Percentiles rank a stretch among this genome's conserved stretches.
Conservation (phyloP, 805 yeast species). For the Candida manassasensis region DNA sequence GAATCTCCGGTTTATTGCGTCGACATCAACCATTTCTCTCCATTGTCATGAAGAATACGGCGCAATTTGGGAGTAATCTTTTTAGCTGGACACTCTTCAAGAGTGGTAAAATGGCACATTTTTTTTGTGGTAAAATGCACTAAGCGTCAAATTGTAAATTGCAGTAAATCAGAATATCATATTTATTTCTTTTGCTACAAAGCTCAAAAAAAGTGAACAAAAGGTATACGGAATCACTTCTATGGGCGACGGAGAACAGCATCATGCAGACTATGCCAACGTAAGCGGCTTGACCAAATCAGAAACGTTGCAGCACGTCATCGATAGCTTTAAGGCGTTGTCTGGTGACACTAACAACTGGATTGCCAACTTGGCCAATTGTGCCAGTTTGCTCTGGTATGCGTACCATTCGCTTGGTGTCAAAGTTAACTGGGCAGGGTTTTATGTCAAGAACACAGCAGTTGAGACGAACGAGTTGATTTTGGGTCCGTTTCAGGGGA, state of each 20-base stretch:
- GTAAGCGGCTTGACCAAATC: slow-evolving; percentile 41
- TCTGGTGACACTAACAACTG: slow-evolving; percentile 64
- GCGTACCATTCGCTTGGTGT: slow-evolving; percentile 61
- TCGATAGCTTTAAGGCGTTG: slow-evolving; percentile 63
- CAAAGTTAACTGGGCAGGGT: slow-evolving; percentile 89
- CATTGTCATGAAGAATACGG: no score
- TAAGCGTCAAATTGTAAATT: no score
- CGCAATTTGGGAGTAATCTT: no score
- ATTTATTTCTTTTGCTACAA: no score
- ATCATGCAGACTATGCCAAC: slow-evolving; percentile 72
- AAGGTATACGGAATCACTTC: slow-evolving; percentile 2
- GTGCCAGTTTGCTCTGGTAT: slow-evolving; percentile 84
- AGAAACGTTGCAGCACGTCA: slow-evolving; percentile 54
- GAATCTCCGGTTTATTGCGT: slow-evolving; percentile 1
- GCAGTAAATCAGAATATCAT: no score
- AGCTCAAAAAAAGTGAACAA: no score
- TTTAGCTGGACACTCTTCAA: no score
- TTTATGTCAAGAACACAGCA: slow-evolving; percentile 55
- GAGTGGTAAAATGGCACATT: no score
- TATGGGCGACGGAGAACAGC: slow-evolving; percentile 14
- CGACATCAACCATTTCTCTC: not conserved
- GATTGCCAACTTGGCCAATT: slow-evolving; percentile 86
- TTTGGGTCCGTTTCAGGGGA: slow-evolving; percentile 93
- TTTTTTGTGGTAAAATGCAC: no score
- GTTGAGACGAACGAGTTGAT: slow-evolving; percentile 43